Percentiles rank a stretch among this genome's conserved stretches.
These are phyloP conservation scores for Metrosideros polymorpha DNA, from an alignment of 441 rosid genomes.

Conservation along the genomic window DNA sequence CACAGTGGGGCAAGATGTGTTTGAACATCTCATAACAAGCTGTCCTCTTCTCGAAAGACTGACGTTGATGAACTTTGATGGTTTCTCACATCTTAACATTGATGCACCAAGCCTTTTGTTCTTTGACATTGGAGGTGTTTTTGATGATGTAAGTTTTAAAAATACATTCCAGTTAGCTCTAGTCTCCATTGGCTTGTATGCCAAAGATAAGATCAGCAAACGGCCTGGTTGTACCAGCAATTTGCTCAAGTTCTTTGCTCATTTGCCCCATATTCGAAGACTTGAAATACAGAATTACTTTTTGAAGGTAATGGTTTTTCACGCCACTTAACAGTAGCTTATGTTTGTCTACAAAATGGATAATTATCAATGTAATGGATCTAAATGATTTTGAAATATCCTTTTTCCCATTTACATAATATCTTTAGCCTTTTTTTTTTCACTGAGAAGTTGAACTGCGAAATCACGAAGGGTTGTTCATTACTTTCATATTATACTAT, in stretches of 20 bases:
- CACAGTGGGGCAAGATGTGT: constrained; percentile 45
- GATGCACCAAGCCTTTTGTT: constrained; percentile 61
- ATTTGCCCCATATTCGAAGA: constrained; percentile 61
- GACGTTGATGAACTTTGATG: constrained; percentile 68
- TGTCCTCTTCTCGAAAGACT: constrained; percentile 57
- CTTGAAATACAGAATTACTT: constrained; percentile 70
- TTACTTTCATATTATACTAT: not conserved
- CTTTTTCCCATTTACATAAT: not conserved
- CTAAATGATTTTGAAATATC: not conserved
- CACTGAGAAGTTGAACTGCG: not conserved
- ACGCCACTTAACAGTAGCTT: not conserved
- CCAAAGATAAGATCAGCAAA: constrained; percentile 25
- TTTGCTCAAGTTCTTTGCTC: constrained; percentile 50
- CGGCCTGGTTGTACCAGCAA: constrained; percentile 26
- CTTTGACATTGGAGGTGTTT: constrained; percentile 57
- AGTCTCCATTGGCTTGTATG: constrained; percentile 55
- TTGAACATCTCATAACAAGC: constrained; percentile 45
- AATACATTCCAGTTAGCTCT: constrained; percentile 38
- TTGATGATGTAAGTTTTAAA: constrained; percentile 44
- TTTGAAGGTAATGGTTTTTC: constrained; percentile 35
- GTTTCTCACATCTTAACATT: constrained; percentile 46
- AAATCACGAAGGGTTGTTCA: not conserved
- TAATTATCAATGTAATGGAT: not conserved
- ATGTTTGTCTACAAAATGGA: not conserved
- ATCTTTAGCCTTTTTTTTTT: not conserved